A percentile compares a stretch with the other conserved stretches of the same genome.
Conservation (phyloP, 2,329 filamentous ascomycete genomes). For the Biscogniauxia sp. region DNA sequence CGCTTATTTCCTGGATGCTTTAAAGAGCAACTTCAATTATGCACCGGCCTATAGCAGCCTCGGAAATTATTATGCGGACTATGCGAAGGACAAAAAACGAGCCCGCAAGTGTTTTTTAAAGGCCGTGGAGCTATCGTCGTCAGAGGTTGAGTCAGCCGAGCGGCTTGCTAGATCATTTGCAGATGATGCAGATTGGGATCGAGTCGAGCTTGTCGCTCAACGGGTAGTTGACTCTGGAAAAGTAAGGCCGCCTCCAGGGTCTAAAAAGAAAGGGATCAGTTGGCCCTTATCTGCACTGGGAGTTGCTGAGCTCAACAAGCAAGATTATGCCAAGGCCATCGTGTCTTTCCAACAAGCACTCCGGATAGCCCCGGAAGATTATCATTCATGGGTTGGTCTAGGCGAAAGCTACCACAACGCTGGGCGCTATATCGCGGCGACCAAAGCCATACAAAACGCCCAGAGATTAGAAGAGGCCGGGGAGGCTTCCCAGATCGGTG, state of each 20-base stretch:
- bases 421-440: constrained; percentile 89
- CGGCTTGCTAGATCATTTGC: constrained; percentile 83
- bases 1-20: constrained; percentile 73
- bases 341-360: constrained; percentile 89
- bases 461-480: constrained; percentile 67
- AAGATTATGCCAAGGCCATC: constrained; percentile 84
- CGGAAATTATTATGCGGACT: constrained; percentile 88
- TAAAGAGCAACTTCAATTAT: constrained; percentile 84
- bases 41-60: constrained; percentile 90
- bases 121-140: constrained; percentile 85
- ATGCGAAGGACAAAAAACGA: constrained; percentile 80
- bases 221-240: constrained; percentile 94
- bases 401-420: constrained; percentile 98
- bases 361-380: constrained; percentile 78
- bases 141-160: constrained; percentile 84
- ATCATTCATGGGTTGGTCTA: constrained; percentile 92
- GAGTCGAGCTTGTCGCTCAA: constrained; percentile 88
- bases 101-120: constrained; percentile 95
- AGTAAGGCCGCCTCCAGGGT: constrained; percentile 84
- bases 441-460: constrained; percentile 84
- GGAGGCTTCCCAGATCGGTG: constrained; percentile 54
- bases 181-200: constrained; percentile 89
- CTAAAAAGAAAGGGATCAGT: constrained; percentile 87
- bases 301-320: constrained; percentile 90
- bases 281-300: constrained; percentile 96